Evolutionary conservation across 352 stramenopile genomes (phyloP).

Genomic region (Globisporangium nodosum): DNA sequence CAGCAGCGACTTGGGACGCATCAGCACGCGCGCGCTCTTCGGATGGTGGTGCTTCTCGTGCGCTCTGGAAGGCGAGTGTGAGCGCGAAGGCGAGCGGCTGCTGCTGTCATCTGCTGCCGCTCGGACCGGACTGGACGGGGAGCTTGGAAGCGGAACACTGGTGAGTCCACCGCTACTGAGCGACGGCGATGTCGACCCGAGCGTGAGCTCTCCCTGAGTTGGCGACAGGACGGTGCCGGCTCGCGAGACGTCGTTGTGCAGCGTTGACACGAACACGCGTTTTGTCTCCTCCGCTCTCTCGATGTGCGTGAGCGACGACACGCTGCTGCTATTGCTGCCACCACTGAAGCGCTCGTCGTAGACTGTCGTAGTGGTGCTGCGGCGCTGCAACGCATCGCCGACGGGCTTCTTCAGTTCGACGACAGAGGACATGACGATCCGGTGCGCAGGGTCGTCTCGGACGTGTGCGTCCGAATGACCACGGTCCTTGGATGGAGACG

Average conservation of each 20-base stretch:
- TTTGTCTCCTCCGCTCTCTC: slow-evolving; percentile 54
- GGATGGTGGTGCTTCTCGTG: not conserved
- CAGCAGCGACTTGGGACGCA: not conserved
- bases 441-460: not conserved
- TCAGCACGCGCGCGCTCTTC: slow-evolving; percentile 1
- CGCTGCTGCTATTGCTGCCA: not conserved
- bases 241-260: slow-evolving; percentile 1
- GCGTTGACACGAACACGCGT: slow-evolving; percentile 43
- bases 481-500: not conserved
- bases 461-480: slow-evolving; percentile 8
- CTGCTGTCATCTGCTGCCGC: too few species aligned
- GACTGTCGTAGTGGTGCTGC: not conserved
- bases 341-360: slow-evolving; percentile 1
- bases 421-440: not conserved
- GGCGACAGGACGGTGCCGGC: not conserved
- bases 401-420: slow-evolving; percentile 10
- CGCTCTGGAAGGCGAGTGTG: not conserved
- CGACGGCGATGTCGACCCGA: too few species aligned
- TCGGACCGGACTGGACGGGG: too few species aligned
- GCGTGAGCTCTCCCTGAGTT: not conserved
- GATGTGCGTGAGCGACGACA: slow-evolving; percentile 16
- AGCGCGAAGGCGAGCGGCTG: not conserved
- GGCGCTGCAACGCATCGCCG: slow-evolving; percentile 5
- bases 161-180: too few species aligned
- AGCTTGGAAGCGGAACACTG: too few species aligned